These are phyloP conservation scores for Candida alai DNA, from an alignment of 805 yeast species.

Conservation along the genomic window DNA sequence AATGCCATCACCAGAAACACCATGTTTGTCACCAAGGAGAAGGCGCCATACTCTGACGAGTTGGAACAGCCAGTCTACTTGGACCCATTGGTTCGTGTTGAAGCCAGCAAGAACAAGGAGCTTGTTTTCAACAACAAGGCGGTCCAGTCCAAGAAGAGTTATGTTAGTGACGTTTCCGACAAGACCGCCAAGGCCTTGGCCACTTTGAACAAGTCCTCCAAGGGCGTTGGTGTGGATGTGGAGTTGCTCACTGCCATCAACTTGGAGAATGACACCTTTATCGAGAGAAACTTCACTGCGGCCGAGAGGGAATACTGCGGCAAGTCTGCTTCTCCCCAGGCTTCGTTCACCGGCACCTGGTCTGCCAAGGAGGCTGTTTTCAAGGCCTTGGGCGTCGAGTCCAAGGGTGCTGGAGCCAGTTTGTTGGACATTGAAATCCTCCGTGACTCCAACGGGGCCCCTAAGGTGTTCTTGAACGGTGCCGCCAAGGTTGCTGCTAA, in stretches of 20 bases:
- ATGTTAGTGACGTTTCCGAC: slow-evolving; percentile 45
- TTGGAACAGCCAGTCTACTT: slow-evolving; percentile 88
- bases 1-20: slow-evolving; percentile 88
- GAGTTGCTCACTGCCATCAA: slow-evolving; percentile 82
- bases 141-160: slow-evolving; percentile 45
- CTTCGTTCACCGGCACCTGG: slow-evolving; percentile 98
- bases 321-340: slow-evolving; percentile 70
- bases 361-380: slow-evolving; percentile 99
- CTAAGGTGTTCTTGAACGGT: slow-evolving; percentile 74
- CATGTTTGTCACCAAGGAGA: slow-evolving; percentile 87
- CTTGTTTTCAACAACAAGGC: slow-evolving; percentile 47
- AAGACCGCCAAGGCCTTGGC: slow-evolving; percentile 64
- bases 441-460: slow-evolving; percentile 73
- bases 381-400: slow-evolving; percentile 85
- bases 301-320: slow-evolving; percentile 77
- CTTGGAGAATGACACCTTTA: slow-evolving; percentile 82
- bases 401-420: slow-evolving; percentile 94
- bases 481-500: slow-evolving; percentile 72
- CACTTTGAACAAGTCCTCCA: slow-evolving; percentile 51
- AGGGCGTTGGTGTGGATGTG: slow-evolving; percentile 94
- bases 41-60: slow-evolving; percentile 88
- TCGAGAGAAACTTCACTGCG: slow-evolving; percentile 87
- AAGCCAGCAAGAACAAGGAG: slow-evolving; percentile 35
- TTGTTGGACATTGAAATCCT: slow-evolving; percentile 85
- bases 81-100: slow-evolving; percentile 89